These are phyloP conservation scores for Phaeosphaeria sp. DNA, from an alignment of 2,329 filamentous ascomycete species.

Conservation along the genomic window DNA sequence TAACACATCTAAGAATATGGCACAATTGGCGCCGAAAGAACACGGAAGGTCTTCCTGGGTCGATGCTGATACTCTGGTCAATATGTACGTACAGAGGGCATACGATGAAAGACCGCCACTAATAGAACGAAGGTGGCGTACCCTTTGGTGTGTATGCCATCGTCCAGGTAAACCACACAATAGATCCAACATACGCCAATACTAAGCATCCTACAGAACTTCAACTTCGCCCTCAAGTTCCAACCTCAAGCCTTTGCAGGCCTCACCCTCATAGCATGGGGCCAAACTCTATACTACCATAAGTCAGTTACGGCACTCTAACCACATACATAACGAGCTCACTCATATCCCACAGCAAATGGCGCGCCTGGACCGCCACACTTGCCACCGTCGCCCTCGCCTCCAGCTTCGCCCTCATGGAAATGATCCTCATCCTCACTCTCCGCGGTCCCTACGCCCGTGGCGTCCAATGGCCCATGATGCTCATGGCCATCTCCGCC, in stretches of 20 bases:
- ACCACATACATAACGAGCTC: not conserved
- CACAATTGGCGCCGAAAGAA: conserved; percentile 67
- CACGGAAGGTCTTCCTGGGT: conserved; percentile 65
- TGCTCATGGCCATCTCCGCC: conserved; percentile 64
- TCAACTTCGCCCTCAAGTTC: conserved; percentile 62
- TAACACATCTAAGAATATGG: conserved; percentile 57
- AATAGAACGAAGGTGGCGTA: conserved; percentile 41
- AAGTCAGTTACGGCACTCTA: conserved; percentile 44
- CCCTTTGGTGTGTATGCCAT: conserved; percentile 62
- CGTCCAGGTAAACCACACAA: conserved; percentile 49
- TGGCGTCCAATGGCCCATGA: conserved; percentile 61
- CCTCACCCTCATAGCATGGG: conserved; percentile 59
- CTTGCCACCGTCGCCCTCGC: conserved; percentile 51
- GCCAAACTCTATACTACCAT: conserved; percentile 60
- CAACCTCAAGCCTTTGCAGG: conserved; percentile 62
- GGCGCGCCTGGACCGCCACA: conserved; percentile 56
- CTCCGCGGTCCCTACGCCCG: conserved; percentile 61
- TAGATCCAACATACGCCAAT: not conserved
- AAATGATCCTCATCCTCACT: conserved; percentile 64
- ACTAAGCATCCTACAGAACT: conserved; percentile 48
- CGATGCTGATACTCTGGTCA: conserved; percentile 71
- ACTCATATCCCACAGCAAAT: conserved; percentile 47
- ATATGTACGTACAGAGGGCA: conserved; percentile 50
- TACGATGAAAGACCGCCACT: conserved; percentile 2
- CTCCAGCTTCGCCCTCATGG: conserved; percentile 58